Percentiles rank a stretch among this genome's conserved stretches.
Conservation (phyloP, 805 yeast species). For the Schwanniomyces pseudopolymorphus region DNA sequence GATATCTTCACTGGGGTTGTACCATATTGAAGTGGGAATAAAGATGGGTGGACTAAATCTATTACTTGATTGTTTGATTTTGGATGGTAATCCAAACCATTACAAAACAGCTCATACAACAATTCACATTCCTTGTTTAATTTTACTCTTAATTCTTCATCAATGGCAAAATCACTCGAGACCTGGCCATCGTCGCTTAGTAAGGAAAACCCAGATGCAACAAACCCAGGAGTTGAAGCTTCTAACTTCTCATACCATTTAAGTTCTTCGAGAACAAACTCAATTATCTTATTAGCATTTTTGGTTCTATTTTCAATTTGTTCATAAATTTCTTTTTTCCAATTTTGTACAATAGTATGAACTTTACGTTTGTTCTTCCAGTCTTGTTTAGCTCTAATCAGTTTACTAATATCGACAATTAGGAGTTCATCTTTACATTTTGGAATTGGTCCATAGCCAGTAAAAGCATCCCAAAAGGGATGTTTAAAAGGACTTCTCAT, state of each 20-base stretch:
- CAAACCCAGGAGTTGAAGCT: conserved; percentile 5
- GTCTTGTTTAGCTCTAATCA: conserved; percentile 15
- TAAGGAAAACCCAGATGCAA: conserved; percentile 11
- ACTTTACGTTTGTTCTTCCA: conserved; percentile 19
- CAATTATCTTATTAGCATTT: conserved; percentile 17
- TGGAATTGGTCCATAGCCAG: conserved; percentile 11
- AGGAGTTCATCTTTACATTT: conserved; percentile 15
- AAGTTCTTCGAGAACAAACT: conserved; percentile 28
- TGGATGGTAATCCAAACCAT: conserved; percentile 36
- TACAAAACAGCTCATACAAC: conserved; percentile 12
- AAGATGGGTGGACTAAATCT: conserved; percentile 43
- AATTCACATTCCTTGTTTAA: conserved; percentile 12
- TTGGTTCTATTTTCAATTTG: conserved; percentile 12
- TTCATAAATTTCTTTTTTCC: conserved; percentile 16
- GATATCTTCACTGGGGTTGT: conserved; percentile 17
- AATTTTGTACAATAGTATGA: conserved; percentile 13
- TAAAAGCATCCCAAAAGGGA: conserved; percentile 14
- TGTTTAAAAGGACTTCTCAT: conserved; percentile 11
- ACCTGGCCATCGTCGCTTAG: conserved; percentile 20
- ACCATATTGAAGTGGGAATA: conserved; percentile 34
- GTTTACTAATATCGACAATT: conserved; percentile 14
- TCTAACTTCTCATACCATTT: conserved; percentile 23
- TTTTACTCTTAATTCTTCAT: conserved; percentile 4
- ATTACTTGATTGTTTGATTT: conserved; percentile 34
- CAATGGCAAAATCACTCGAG: conserved; percentile 17